phyloP scores from a whole-genome alignment of 352 stramenopile species.

The Phytophthora agathidicida region DNA sequence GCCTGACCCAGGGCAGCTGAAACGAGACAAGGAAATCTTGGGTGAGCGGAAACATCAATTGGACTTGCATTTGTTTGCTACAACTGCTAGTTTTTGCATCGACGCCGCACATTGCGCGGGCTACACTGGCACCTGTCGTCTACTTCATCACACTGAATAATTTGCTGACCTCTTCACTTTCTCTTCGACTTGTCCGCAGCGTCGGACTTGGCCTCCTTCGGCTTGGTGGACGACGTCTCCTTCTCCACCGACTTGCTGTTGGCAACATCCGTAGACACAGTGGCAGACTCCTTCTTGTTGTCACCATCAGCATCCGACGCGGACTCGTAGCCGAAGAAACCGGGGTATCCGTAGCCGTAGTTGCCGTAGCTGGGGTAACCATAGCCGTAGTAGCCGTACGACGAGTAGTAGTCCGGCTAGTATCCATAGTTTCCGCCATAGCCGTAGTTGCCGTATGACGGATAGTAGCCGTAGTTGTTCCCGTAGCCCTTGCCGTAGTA shows the following conservation, averaged over 20 bases:
- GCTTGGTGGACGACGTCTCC: background rate
- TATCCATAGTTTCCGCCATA: conserved; percentile 2
- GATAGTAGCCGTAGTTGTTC: conserved; percentile 5
- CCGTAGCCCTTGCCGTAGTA: conserved; percentile 5
- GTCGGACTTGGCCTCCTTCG: conserved; percentile 11
- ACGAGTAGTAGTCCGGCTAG: conserved; percentile 10
- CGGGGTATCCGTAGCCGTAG: conserved; percentile 8
- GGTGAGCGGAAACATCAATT: background rate
- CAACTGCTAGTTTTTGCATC: background rate
- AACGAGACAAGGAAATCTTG: too few relatives aligned
- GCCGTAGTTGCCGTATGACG: conserved; percentile 4
- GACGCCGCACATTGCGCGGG: conserved; percentile 3
- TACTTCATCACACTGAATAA: background rate
- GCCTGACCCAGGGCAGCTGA: background rate
- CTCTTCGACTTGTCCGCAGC: conserved; percentile 4
- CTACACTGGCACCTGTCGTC: background rate
- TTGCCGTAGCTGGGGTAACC: conserved; percentile 9
- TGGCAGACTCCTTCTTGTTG: background rate
- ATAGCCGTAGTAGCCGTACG: background rate
- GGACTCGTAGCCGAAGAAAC: conserved; percentile 10
- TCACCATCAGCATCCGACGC: background rate
- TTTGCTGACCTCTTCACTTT: conserved; percentile 15
- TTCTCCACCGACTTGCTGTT: background rate
- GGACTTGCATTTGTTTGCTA: conserved; percentile 6
- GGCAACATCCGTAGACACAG: background rate